These are phyloP conservation scores for Skeletonema menzelii DNA, from an alignment of 108 stramenopile species.

Conservation along the genomic window DNA sequence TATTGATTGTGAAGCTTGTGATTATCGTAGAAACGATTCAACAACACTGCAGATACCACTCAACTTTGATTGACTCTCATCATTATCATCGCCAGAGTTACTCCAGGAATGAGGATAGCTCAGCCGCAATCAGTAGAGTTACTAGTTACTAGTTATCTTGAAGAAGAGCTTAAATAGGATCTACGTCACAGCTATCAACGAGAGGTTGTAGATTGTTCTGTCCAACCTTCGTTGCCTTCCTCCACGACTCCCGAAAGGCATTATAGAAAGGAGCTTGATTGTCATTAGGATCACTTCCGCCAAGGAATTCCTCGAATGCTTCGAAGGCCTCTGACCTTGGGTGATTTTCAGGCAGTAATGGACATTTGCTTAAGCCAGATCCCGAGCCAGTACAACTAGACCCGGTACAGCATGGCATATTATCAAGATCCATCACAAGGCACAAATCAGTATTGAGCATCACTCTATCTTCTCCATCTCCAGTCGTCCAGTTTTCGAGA, in stretches of 20 bases:
- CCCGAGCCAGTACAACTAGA: slow-evolving; percentile 3
- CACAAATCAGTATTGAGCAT: slow-evolving; percentile 55
- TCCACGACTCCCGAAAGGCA: slow-evolving; percentile 36
- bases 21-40: too few relatives aligned
- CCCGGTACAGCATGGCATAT: slow-evolving; percentile 32
- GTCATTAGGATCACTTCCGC: slow-evolving; percentile 19
- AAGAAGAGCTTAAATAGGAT: too few relatives aligned
- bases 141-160: too few relatives aligned
- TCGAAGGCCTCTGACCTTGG: slow-evolving; percentile 21
- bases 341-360: slow-evolving; percentile 9
- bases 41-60: too few relatives aligned
- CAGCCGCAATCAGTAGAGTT: too few relatives aligned
- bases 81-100: too few relatives aligned
- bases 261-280: slow-evolving; percentile 43
- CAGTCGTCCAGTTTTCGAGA: slow-evolving; percentile 44
- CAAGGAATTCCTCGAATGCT: slow-evolving; percentile 34
- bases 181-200: slow-evolving; percentile 16
- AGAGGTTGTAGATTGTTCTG: slow-evolving; percentile 28
- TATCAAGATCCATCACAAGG: slow-evolving; percentile 27
- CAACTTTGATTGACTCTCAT: too few relatives aligned
- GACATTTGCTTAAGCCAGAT: slow-evolving; percentile 19
- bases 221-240: slow-evolving; percentile 38
- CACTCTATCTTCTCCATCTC: slow-evolving; percentile 15
- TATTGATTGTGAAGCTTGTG: background rate
- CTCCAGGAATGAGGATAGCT: too few relatives aligned